Percentiles rank a stretch among this genome's conserved stretches.
These are phyloP conservation scores for Aspergillaceae sp. DNA, from an alignment of 2,329 filamentous ascomycete genomes.

Conservation along the genomic window DNA sequence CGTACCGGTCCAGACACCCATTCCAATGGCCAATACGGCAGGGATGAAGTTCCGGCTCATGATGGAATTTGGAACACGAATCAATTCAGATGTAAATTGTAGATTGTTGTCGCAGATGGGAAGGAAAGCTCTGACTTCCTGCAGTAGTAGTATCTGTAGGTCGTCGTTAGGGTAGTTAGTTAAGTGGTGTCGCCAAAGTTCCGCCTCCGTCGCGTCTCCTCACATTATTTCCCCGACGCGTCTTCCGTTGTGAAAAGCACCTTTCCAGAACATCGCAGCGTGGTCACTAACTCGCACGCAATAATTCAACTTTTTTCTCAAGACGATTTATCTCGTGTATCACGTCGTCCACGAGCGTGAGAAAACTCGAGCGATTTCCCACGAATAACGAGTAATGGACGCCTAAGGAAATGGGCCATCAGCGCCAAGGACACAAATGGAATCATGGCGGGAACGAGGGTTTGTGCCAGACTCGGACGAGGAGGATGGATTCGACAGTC, in stretches of 20 bases:
- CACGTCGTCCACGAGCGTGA: not conserved
- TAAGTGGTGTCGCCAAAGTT: constrained; percentile 18
- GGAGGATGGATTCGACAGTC: constrained; percentile 34
- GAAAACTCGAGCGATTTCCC: not conserved
- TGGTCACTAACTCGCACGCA: not conserved
- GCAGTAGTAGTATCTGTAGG: too few relatives aligned
- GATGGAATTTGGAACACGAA: constrained; percentile 8
- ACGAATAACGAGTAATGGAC: constrained; percentile 15
- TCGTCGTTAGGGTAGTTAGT: constrained; percentile 6
- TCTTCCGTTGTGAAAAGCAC: constrained; percentile 1
- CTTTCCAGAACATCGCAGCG: not conserved
- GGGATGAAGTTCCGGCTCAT: constrained; percentile 35
- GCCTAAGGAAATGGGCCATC: constrained; percentile 29
- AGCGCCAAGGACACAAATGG: constrained; percentile 31
- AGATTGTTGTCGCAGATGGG: not conserved
- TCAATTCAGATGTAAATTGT: constrained; percentile 11
- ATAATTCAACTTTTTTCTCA: not conserved
- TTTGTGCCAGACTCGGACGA: constrained; percentile 46
- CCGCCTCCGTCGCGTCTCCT: constrained; percentile 18
- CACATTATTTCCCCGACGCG: constrained; percentile 17
- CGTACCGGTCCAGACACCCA: constrained; percentile 34
- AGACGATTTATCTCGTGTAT: too few relatives aligned
- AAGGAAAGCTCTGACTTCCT: not conserved
- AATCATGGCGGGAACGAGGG: constrained; percentile 43
- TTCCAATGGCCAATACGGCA: constrained; percentile 28